phyloP scores from a whole-genome alignment of 345 rosid species.

The Citropsis articulata region DNA sequence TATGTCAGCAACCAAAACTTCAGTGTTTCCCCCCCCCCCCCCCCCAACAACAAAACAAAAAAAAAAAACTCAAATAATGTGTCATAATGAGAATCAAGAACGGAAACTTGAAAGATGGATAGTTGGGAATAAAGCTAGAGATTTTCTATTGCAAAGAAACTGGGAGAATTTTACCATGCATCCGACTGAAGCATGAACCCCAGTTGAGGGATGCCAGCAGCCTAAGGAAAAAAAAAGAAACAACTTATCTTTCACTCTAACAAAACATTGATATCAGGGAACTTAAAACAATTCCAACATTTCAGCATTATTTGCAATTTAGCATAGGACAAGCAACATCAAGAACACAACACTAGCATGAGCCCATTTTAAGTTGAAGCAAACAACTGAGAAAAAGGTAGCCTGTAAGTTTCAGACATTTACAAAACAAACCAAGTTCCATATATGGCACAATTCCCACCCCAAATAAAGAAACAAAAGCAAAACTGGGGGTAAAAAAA shows the following conservation, averaged over 20 bases:
- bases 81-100: no score
- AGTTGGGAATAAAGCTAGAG: no score
- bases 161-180: no score
- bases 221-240: not conserved
- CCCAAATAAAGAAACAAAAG: constrained; percentile 6
- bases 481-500: not conserved
- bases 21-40: no score
- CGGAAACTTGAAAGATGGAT: no score
- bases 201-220: not conserved
- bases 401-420: not conserved
- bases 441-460: not conserved
- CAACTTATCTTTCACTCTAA: not conserved
- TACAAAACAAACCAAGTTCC: not conserved
- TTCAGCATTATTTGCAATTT: not conserved
- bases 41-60: no score
- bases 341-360: not conserved
- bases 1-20: no score
- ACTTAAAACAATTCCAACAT: not conserved
- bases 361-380: not conserved
- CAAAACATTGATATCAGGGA: not conserved
- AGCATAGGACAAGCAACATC: not conserved
- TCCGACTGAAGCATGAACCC: no score
- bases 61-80: no score
- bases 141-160: no score
- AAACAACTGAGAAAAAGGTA: not conserved